Percentiles rank a stretch among this genome's conserved stretches.
phyloP scores from a whole-genome alignment of 495 filamentous ascomycete species.

The Talaromyces stipitatus region DNA sequence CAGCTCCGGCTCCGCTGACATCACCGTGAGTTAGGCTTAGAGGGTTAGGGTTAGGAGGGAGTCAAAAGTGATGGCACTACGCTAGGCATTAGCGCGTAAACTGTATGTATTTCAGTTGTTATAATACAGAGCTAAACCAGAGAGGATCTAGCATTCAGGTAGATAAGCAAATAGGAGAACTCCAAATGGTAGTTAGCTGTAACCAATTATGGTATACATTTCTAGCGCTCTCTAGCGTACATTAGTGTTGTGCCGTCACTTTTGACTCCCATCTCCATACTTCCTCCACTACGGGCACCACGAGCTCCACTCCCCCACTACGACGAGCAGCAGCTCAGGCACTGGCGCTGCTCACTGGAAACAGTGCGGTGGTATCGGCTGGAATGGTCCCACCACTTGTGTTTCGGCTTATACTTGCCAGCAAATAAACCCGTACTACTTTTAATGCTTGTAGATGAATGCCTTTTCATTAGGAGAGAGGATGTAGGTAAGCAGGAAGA shows the following conservation, averaged over 20 bases:
- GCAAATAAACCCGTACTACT: slow-evolving; percentile 41
- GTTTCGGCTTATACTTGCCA: slow-evolving; percentile 36
- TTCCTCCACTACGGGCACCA: not conserved
- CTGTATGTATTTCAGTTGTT: too few relatives aligned
- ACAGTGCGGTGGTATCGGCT: slow-evolving; percentile 48
- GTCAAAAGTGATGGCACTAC: too few relatives aligned
- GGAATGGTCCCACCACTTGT: slow-evolving; percentile 40
- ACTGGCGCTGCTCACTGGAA: slow-evolving; percentile 22
- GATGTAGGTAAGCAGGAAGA: not conserved
- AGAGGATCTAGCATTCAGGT: too few relatives aligned
- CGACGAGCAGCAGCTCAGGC: slow-evolving; percentile 3
- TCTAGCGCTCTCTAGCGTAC: too few relatives aligned
- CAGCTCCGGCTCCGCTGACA: slow-evolving; percentile 41
- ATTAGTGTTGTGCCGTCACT: too few relatives aligned
- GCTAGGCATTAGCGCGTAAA: too few relatives aligned
- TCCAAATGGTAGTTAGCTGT: too few relatives aligned
- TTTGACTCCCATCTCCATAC: too few relatives aligned
- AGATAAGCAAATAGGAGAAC: too few relatives aligned
- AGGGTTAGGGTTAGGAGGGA: too few relatives aligned
- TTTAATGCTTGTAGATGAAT: slow-evolving; percentile 40
- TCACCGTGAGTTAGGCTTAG: slow-evolving; percentile 30
- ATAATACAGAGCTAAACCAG: too few relatives aligned
- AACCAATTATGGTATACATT: too few relatives aligned
- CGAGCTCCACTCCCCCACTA: not conserved
- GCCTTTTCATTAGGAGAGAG: not conserved